A percentile compares a stretch with the other conserved stretches of the same genome.
Conservation (phyloP, 2,329 filamentous ascomycete genomes). For the Ustilaginoidea virens region DNA sequence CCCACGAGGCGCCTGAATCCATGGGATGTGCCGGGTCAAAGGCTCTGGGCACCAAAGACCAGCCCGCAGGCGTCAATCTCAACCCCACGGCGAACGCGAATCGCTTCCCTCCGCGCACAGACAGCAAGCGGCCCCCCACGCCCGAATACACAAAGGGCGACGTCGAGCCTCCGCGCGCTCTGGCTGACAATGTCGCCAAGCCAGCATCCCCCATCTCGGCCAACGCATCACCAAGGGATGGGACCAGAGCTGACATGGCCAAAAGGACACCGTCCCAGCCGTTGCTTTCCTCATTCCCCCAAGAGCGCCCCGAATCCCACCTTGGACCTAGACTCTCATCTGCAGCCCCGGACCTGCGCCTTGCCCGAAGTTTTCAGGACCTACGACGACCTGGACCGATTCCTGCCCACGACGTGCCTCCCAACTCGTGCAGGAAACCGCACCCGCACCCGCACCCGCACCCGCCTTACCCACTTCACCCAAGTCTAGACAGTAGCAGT, state of each 20-base stretch:
- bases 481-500: too few relatives aligned
- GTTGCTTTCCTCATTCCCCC: too few relatives aligned
- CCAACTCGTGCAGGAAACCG: background rate
- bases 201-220: slow-evolving; percentile 31
- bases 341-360: slow-evolving; percentile 9
- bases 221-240: slow-evolving; percentile 18
- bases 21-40: slow-evolving; percentile 21
- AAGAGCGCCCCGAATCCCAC: slow-evolving; percentile 9
- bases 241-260: slow-evolving; percentile 3
- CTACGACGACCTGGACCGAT: slow-evolving; percentile 4
- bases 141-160: slow-evolving; percentile 33
- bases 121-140: slow-evolving; percentile 26
- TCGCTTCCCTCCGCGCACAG: slow-evolving; percentile 3
- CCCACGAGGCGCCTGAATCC: slow-evolving; percentile 7
- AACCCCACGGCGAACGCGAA: slow-evolving; percentile 1
- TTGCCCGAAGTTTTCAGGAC: slow-evolving; percentile 11
- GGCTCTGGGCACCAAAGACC: slow-evolving; percentile 14
- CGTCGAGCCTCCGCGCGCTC: slow-evolving; percentile 16
- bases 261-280: slow-evolving; percentile 7
- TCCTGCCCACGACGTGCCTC: slow-evolving; percentile 1
- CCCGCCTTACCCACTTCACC: too few relatives aligned
- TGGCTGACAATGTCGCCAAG: slow-evolving; percentile 21
- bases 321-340: slow-evolving; percentile 13
- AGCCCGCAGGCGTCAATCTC: slow-evolving; percentile 6
- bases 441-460: too few relatives aligned